A percentile compares a stretch with the other conserved stretches of the same genome.
phyloP scores from a whole-genome alignment of 148 eudicot genomes.

The Vaccinium vitisidaea region DNA sequence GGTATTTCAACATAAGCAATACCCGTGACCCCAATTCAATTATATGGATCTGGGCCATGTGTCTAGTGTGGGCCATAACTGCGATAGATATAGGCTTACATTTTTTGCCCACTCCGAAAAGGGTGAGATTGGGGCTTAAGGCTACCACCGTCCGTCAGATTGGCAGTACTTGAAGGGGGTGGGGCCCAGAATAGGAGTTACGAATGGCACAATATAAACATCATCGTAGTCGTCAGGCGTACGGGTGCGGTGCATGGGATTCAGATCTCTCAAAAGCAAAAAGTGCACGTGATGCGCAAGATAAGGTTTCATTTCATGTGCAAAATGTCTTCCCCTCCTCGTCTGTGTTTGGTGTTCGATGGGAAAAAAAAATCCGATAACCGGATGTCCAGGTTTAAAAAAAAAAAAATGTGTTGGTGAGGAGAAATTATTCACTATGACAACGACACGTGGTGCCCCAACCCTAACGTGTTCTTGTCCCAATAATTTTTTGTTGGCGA shows the following conservation, averaged over 20 bases:
- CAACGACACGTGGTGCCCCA: no score
- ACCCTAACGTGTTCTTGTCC: no score
- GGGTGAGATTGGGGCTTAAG: conserved; percentile 16
- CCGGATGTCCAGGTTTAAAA: no score
- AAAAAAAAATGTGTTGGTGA: no score
- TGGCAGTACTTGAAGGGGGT: background rate
- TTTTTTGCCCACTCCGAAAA: conserved; percentile 24
- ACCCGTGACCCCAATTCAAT: conserved; percentile 41
- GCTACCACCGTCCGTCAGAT: background rate
- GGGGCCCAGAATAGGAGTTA: background rate
- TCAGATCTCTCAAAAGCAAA: background rate
- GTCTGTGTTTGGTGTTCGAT: no score
- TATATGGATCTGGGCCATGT: conserved; percentile 35
- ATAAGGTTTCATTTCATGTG: no score
- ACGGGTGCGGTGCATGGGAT: conserved; percentile 3
- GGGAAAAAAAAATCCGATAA: no score
- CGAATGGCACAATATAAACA: background rate
- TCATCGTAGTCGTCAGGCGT: background rate
- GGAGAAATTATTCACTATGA: no score
- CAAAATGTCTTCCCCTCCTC: no score
- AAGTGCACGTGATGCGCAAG: background rate
- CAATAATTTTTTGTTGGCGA: background rate
- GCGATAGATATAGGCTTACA: conserved; percentile 19
- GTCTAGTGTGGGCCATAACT: conserved; percentile 27
- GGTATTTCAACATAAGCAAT: background rate